A percentile compares a stretch with the other conserved stretches of the same genome.
Conservation (phyloP, 2,329 filamentous ascomycete genomes). For the Juglanconis sp. region DNA sequence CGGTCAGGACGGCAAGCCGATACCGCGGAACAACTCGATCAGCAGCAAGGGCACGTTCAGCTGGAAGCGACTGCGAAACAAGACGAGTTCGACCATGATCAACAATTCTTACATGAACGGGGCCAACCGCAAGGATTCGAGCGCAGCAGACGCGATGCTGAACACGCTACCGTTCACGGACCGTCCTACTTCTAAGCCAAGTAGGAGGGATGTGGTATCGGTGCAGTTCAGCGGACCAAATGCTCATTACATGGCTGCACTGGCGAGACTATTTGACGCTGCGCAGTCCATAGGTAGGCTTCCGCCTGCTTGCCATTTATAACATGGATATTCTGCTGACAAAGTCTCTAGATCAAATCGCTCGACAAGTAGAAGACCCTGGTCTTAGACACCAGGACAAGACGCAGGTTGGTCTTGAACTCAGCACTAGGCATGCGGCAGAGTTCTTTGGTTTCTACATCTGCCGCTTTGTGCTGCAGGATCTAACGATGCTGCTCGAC, state of each 20-base stretch:
- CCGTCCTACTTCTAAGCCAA: slow-evolving; percentile 61
- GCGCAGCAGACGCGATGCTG: slow-evolving; percentile 42
- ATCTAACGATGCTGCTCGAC: slow-evolving; percentile 81
- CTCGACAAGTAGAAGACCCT: slow-evolving; percentile 91
- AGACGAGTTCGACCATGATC: slow-evolving; percentile 71
- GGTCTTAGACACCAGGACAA: slow-evolving; percentile 87
- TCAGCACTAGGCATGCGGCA: slow-evolving; percentile 87
- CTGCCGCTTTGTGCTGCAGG: slow-evolving; percentile 87
- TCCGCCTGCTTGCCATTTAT: neutral
- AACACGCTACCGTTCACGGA: slow-evolving; percentile 75
- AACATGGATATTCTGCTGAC: neutral
- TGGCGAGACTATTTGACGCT: slow-evolving; percentile 89
- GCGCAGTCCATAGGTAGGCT: slow-evolving; percentile 83
- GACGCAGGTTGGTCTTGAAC: slow-evolving; percentile 91
- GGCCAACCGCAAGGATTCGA: slow-evolving; percentile 30
- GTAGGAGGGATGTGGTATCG: slow-evolving; percentile 67
- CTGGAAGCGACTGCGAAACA: slow-evolving; percentile 85
- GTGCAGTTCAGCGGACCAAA: slow-evolving; percentile 79
- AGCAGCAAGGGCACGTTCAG: slow-evolving; percentile 80
- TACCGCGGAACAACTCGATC: slow-evolving; percentile 57
- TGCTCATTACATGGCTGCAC: slow-evolving; percentile 83
- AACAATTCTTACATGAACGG: slow-evolving; percentile 49
- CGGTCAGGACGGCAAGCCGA: slow-evolving; percentile 40
- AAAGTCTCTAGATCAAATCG: slow-evolving; percentile 73
- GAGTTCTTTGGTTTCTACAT: slow-evolving; percentile 98